Evolutionary conservation across 2,329 filamentous ascomycete species (phyloP), one percentile per base, ranked within the genome.

Genomic region (Lecanicillium sp.): DNA sequence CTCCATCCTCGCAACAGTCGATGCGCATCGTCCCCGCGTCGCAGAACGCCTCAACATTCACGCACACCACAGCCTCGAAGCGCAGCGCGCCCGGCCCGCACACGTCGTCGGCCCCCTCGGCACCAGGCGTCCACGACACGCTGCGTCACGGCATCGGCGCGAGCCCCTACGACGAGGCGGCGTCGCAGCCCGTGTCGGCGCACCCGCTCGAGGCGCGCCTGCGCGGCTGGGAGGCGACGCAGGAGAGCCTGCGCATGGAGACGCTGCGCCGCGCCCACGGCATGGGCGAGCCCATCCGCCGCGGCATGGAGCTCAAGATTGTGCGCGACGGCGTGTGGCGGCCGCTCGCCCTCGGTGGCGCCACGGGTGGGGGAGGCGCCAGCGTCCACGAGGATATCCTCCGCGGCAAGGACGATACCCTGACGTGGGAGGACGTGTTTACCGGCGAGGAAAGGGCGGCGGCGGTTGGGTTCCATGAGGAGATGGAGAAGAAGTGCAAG

Each of bases 301-400:
- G 90, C 39, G 86, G 83, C 45, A 96, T 98, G 92, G 92, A 98
- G 71, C 73, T 95, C 60, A 86, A 87, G 76, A 90, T 94, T 58
- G 81, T 86, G 14, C 69, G 78, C 45, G 79, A 83, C 44, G 83
- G 87, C 47, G 80, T 86, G 62, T 94, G 88, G 83, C 74, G 79
- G 54, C 87, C 87, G 35, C 67, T 77, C 51, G 79, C 77, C 33
- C 68, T 94, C 40, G 78, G 81, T 28, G 64, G 68, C 37, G 79
- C 77, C 33, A 68, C 94, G 40, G 78, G 81, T 28, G 64, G 68
- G 37, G 67, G 56, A 50, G 62, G 69, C 34, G 72, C 76, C 10
- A 79, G 79, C 55, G 72, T 97, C 37, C 89, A 96, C 66, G 86
- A 87, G 69, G 90, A 97, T 60, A 87, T 98, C 46, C 66, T 98